A percentile compares a stretch with the other conserved stretches of the same genome.
Conservation (phyloP, 805 yeast species). For the Grigorovia transvaalensis region DNA sequence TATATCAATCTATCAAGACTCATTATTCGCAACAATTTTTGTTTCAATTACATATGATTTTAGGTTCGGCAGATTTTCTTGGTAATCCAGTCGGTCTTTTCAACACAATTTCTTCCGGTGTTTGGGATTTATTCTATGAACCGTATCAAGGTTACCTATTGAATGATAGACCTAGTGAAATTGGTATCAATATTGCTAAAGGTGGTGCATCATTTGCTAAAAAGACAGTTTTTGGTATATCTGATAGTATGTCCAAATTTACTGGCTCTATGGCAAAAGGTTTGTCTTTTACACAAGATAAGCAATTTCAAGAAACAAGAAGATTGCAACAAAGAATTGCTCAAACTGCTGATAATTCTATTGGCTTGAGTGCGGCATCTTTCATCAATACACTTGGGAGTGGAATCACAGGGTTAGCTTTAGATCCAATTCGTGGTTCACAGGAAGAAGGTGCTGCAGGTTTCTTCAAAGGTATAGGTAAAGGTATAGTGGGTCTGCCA, state of each 20-base stretch:
- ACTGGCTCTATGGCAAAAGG: slow-evolving; percentile 96
- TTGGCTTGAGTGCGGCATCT: slow-evolving; percentile 80
- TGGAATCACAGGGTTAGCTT: slow-evolving; percentile 83
- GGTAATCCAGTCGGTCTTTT: slow-evolving; percentile 98
- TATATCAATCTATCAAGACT: slow-evolving; percentile 58
- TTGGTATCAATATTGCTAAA: slow-evolving; percentile 90
- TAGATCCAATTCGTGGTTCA: slow-evolving; percentile 87
- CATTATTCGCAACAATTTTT: slow-evolving; percentile 90
- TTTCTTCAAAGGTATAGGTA: slow-evolving; percentile 86
- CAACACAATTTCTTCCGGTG: slow-evolving; percentile 88
- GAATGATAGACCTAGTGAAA: slow-evolving; percentile 91
- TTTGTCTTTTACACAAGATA: slow-evolving; percentile 78
- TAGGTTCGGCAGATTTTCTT: slow-evolving; percentile 92
- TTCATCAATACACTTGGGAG: slow-evolving; percentile 78
- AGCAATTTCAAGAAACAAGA: slow-evolving; percentile 72
- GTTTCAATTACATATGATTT: slow-evolving; percentile 80
- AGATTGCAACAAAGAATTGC: slow-evolving; percentile 55
- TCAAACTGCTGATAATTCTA: slow-evolving; percentile 38
- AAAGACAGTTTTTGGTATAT: slow-evolving; percentile 88
- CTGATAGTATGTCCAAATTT: slow-evolving; percentile 86
- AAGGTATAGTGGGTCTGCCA: slow-evolving; percentile 90
- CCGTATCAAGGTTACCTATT: slow-evolving; percentile 93
- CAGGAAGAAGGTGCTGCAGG: slow-evolving; percentile 83
- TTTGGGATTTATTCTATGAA: slow-evolving; percentile 90
- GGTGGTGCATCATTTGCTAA: slow-evolving; percentile 92